phyloP scores from a whole-genome alignment of 148 eudicot species.

The Oxyria digyna region DNA sequence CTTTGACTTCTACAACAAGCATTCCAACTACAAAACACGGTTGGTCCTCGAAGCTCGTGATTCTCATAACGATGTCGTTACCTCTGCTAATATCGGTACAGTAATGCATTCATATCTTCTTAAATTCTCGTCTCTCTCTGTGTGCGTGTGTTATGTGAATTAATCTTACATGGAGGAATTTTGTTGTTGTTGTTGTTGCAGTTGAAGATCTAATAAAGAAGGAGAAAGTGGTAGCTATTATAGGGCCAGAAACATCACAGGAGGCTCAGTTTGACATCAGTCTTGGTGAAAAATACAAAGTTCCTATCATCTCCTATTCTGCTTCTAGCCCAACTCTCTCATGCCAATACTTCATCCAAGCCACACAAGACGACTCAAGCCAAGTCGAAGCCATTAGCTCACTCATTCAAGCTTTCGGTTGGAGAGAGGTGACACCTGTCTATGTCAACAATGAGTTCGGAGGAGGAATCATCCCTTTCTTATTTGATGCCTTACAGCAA shows the following conservation, averaged over 20 bases:
- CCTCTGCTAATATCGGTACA: slow-evolving; percentile 21
- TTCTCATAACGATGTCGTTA: slow-evolving; percentile 24
- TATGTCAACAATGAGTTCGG: slow-evolving; percentile 26
- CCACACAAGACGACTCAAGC: slow-evolving; percentile 15
- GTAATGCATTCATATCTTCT: too few species aligned
- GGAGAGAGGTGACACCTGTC: slow-evolving; percentile 22
- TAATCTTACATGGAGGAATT: too few species aligned
- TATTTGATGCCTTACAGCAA: slow-evolving; percentile 19
- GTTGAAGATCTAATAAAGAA: slow-evolving; percentile 31
- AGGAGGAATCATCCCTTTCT: slow-evolving; percentile 19
- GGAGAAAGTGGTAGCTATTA: slow-evolving; percentile 28
- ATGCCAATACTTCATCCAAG: slow-evolving; percentile 22
- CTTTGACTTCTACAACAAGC: slow-evolving; percentile 31
- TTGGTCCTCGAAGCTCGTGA: slow-evolving; percentile 33
- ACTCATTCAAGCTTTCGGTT: slow-evolving; percentile 19
- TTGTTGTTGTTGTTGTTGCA: slow-evolving; percentile 5
- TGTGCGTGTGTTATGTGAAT: too few species aligned
- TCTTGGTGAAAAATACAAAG: slow-evolving; percentile 23
- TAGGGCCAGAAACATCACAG: slow-evolving; percentile 31
- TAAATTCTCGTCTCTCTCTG: too few species aligned
- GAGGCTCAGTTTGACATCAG: slow-evolving; percentile 31
- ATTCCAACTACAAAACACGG: slow-evolving; percentile 21
- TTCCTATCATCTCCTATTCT: slow-evolving; percentile 32
- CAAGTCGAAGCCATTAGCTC: slow-evolving; percentile 26
- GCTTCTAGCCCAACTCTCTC: slow-evolving; percentile 29